phyloP scores from a whole-genome alignment of 352 stramenopile genomes.

The Peronosclerospora sorghi region DNA sequence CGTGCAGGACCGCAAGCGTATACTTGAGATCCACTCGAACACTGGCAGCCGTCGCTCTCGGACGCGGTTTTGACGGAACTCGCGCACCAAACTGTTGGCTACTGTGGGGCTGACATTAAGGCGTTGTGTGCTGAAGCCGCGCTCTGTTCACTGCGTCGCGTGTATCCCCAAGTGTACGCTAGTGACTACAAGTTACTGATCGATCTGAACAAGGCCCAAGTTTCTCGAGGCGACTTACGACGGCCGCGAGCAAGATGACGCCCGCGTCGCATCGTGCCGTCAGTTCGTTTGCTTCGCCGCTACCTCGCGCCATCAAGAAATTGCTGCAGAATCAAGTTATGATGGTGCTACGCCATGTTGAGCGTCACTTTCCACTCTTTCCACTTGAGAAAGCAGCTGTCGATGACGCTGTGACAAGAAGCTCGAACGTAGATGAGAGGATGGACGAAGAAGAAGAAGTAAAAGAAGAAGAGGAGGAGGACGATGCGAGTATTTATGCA shows the following conservation, averaged over 20 bases:
- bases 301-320: slow-evolving; percentile 46
- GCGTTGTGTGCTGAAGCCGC: slow-evolving; percentile 84
- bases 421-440: slow-evolving; percentile 1
- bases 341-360: slow-evolving; percentile 32
- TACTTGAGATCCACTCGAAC: slow-evolving; percentile 83
- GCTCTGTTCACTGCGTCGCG: slow-evolving; percentile 72
- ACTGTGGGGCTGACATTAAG: slow-evolving; percentile 88
- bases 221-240: slow-evolving; percentile 51
- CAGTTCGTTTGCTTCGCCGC: slow-evolving; percentile 59
- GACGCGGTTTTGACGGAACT: slow-evolving; percentile 60
- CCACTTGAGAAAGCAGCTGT: slow-evolving; percentile 35
- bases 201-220: slow-evolving; percentile 53
- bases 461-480: slow-evolving; percentile 33
- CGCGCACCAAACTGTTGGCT: slow-evolving; percentile 76
- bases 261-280: slow-evolving; percentile 62
- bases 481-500: slow-evolving; percentile 63
- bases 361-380: slow-evolving; percentile 51
- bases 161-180: slow-evolving; percentile 82
- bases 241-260: slow-evolving; percentile 72
- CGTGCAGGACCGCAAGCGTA: slow-evolving; percentile 64
- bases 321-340: slow-evolving; percentile 32
- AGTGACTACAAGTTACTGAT: slow-evolving; percentile 73
- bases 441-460: slow-evolving; percentile 1
- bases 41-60: slow-evolving; percentile 72
- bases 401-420: slow-evolving; percentile 21